Evolutionary conservation across 2,329 filamentous ascomycete genomes (phyloP), one percentile per base, ranked within the genome.

Genomic region (Aspergillus neoniger): DNA sequence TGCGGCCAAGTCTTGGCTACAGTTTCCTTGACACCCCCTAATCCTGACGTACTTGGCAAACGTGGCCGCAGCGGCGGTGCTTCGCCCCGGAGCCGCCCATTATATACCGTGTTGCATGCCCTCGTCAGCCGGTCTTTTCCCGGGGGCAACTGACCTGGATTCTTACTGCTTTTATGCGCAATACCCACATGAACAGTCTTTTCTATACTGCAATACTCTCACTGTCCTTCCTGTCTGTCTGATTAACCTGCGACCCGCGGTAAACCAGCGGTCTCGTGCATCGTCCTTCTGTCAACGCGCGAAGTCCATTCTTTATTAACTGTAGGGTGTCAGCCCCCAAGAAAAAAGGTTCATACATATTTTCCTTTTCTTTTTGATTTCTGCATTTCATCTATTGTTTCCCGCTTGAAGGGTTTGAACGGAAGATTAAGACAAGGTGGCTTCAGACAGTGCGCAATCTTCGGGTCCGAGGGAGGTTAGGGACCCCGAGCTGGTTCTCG

Each of bases 401-500:
- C 15, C 30, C 15, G 19, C 54, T 51, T 52, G 17, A 36, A 43
- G 28, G 49, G 25, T 39, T 15, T 51, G 30, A 28, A 57, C 56
- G 23, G 49, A 51, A 55, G 39, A 57, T 60, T 59, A 23, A 59
- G 62, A 55, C 69, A 70, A 65, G 66, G 72, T 75, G 73, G 72
- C 73, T 74, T 70, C 69, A 55, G 60, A 69, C 52, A 70, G 54
- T 38, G 59, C 70, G 53, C 67, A 71, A 59, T 61, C 69, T n/a
- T 58, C 63, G 61, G 65, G 65, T 49, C 52, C 61, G 50, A 58
- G 66, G 66, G 69, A 68, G 55, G 61, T 61, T 28, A 57, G 62
- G 63, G 70, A 74, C 59, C 72, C 74, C 66, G 74, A 77, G 65
- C 69, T 70, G 61, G 71, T 68, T 63, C 70, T 71, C 66, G 71